These are phyloP conservation scores for Hymenoscyphus repandus DNA, from an alignment of 2,329 filamentous ascomycete species.

Conservation along the genomic window DNA sequence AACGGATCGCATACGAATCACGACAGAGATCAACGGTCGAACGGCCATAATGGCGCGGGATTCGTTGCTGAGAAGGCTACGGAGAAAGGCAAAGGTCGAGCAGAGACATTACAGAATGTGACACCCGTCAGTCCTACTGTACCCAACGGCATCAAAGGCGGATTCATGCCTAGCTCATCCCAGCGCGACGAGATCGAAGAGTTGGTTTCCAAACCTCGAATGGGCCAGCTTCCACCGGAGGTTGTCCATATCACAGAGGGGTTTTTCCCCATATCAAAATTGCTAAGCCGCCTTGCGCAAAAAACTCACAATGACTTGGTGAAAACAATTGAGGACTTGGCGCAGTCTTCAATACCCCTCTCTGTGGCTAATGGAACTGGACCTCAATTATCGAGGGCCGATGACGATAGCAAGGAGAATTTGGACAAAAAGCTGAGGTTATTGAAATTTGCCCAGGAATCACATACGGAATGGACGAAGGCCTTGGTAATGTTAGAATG, in stretches of 20 bases:
- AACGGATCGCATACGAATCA: slow-evolving; percentile 51
- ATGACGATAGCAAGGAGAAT: slow-evolving; percentile 61
- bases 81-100: slow-evolving; percentile 26
- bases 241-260: slow-evolving; percentile 68
- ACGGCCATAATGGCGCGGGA: slow-evolving; percentile 39
- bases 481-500: slow-evolving; percentile 85
- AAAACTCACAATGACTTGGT: slow-evolving; percentile 74
- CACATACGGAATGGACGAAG: slow-evolving; percentile 88
- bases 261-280: slow-evolving; percentile 68
- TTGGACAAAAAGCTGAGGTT: slow-evolving; percentile 70
- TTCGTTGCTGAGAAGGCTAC: slow-evolving; percentile 34
- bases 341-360: slow-evolving; percentile 57
- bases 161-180: slow-evolving; percentile 16
- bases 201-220: slow-evolving; percentile 32
- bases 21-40: slow-evolving; percentile 43
- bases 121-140: slow-evolving; percentile 25
- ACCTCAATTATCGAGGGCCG: slow-evolving; percentile 35
- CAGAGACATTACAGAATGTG: slow-evolving; percentile 26
- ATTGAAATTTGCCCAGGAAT: slow-evolving; percentile 71
- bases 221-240: slow-evolving; percentile 56
- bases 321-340: slow-evolving; percentile 64
- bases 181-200: slow-evolving; percentile 15
- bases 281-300: slow-evolving; percentile 77
- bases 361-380: slow-evolving; percentile 48
- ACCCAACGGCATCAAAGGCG: slow-evolving; percentile 27